Evolutionary conservation across 306 rosid species (phyloP).

Genomic region (Rosa persica): DNA sequence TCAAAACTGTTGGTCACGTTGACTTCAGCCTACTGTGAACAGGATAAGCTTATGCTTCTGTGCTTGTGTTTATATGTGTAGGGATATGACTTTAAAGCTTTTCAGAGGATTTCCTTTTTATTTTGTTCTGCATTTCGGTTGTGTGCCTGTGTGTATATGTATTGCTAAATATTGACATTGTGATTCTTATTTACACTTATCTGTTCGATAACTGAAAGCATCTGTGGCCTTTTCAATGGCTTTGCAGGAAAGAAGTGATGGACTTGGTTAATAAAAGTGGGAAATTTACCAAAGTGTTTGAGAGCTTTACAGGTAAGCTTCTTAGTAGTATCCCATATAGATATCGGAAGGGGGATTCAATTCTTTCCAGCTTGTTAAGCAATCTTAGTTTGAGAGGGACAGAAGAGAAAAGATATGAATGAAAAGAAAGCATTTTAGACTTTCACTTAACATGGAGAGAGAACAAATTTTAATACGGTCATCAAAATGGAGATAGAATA

Average conservation of each 20-base stretch:
- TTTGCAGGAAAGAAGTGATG: conserved; percentile 93
- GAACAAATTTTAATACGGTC: not conserved
- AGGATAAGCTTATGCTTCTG: not conserved
- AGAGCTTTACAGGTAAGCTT: conserved; percentile 66
- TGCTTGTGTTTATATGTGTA: not conserved
- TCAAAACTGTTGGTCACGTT: not conserved
- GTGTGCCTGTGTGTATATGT: not conserved
- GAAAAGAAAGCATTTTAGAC: not conserved
- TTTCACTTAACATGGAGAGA: not conserved
- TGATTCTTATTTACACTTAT: not conserved
- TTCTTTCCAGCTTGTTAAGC: not conserved
- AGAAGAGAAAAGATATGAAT: not conserved
- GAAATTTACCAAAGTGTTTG: conserved; percentile 69
- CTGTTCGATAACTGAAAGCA: not conserved
- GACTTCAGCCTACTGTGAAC: not conserved
- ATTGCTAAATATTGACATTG: not conserved
- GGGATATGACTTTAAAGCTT: not conserved
- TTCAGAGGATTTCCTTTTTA: not conserved
- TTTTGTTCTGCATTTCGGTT: not conserved
- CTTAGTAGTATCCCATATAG: conserved; percentile 3
- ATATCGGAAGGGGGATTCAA: not conserved
- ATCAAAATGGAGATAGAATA: not conserved
- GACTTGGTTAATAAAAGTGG: conserved; percentile 77
- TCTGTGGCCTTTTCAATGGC: conserved; percentile 18
- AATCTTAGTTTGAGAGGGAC: not conserved